Percentiles rank a stretch among this genome's conserved stretches.
Conservation (phyloP, 345 rosid species). For the Salix exigua region DNA sequence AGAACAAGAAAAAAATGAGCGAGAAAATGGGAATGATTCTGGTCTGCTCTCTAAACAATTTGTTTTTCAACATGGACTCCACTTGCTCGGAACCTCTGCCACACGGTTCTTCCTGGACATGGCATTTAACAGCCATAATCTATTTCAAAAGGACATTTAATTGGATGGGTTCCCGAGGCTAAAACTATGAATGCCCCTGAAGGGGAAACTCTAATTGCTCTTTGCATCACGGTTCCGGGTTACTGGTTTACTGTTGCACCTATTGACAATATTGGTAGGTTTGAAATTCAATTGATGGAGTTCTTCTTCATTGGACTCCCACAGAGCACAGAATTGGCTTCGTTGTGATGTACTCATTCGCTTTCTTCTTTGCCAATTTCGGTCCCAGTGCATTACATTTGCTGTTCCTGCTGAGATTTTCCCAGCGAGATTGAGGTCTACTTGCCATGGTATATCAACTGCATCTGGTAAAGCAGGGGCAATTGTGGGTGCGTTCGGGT, state of each 20-base stretch:
- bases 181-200: too few relatives aligned
- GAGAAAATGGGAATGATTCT: conserved; percentile 28
- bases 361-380: too few relatives aligned
- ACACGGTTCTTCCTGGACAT: conserved; percentile 79
- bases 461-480: conserved; percentile 72
- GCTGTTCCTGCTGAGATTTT: conserved; percentile 75
- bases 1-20: conserved; percentile 40
- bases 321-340: too few relatives aligned
- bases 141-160: too few relatives aligned
- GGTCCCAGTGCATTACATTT: conserved; percentile 79
- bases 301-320: too few relatives aligned
- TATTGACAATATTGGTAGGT: too few relatives aligned
- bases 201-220: too few relatives aligned
- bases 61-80: conserved; percentile 48
- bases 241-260: too few relatives aligned
- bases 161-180: too few relatives aligned
- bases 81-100: conserved; percentile 50
- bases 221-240: too few relatives aligned
- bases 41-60: conserved; percentile 52
- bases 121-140: conserved; percentile 67
- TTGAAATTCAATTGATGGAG: too few relatives aligned
- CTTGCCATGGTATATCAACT: conserved; percentile 77
- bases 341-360: too few relatives aligned
- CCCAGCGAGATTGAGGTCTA: conserved; percentile 72
- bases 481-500: conserved; percentile 70